Evolutionary conservation across 495 filamentous ascomycete genomes (phyloP).

Genomic region (Trichoderma asperelloides): DNA sequence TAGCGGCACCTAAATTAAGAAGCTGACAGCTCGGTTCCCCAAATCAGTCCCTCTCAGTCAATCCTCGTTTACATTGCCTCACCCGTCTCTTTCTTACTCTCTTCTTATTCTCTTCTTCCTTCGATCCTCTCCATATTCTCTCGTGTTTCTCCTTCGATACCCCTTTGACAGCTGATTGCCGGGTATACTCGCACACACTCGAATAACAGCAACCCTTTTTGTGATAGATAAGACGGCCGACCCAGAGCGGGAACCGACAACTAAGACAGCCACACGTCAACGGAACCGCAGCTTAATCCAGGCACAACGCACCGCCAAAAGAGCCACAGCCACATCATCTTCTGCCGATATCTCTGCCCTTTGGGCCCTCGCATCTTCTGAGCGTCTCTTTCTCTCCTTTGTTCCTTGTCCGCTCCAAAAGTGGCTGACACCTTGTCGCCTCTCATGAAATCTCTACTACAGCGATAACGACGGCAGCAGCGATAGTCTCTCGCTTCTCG

Average conservation of each 20-base stretch:
- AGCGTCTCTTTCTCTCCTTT: background rate
- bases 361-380: background rate
- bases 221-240: background rate
- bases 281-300: background rate
- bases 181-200: background rate
- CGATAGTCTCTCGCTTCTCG: background rate
- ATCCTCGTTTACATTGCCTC: background rate
- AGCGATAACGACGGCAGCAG: slow-evolving; percentile 1
- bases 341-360: background rate
- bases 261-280: background rate
- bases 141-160: background rate
- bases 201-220: background rate
- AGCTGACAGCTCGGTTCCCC: background rate
- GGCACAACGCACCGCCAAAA: background rate
- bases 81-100: background rate
- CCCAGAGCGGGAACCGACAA: background rate
- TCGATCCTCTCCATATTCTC: background rate
- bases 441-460: background rate
- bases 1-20: slow-evolving; percentile 8
- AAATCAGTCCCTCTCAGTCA: background rate
- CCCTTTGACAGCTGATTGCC: background rate
- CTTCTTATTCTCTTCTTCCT: background rate
- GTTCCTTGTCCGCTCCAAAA: background rate
- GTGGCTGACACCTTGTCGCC: background rate
- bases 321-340: background rate